Percentiles rank a stretch among this genome's conserved stretches.
These are phyloP conservation scores for Lentinula detonsa DNA, from an alignment of 768 basidiomycete genomes.

Conservation along the genomic window DNA sequence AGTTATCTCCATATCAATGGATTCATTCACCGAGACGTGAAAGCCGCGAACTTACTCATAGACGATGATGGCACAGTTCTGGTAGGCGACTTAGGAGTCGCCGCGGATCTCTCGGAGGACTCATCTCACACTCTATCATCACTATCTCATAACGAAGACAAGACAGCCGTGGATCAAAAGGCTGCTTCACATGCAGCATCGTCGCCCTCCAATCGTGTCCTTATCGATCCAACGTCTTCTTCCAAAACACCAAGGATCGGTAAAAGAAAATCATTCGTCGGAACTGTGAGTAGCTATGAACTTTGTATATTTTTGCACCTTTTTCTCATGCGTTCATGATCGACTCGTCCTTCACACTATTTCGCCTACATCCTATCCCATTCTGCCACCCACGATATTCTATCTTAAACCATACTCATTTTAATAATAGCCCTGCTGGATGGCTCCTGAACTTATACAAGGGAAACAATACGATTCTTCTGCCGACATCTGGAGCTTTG, in stretches of 20 bases:
- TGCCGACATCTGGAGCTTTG: constrained; percentile 96
- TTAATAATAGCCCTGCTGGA: constrained; percentile 74
- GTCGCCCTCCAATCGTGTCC: constrained; percentile 20
- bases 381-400: background rate
- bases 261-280: constrained; percentile 91
- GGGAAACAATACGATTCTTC: constrained; percentile 79
- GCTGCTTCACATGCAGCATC: constrained; percentile 6
- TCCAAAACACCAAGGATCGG: constrained; percentile 42
- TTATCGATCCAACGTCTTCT: constrained; percentile 25
- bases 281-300: constrained; percentile 50
- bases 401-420: background rate
- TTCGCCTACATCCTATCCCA: background rate
- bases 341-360: background rate
- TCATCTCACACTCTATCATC: constrained; percentile 24
- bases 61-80: constrained; percentile 89
- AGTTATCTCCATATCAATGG: constrained; percentile 88
- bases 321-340: background rate
- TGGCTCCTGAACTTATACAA: constrained; percentile 92
- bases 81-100: constrained; percentile 89
- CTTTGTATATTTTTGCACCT: constrained; percentile 6
- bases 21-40: constrained; percentile 90
- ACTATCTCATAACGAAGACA: constrained; percentile 17
- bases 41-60: constrained; percentile 89
- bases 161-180: constrained; percentile 8
- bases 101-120: constrained; percentile 76